phyloP scores from a whole-genome alignment of 768 basidiomycete species.

The Phaeotremella skinneri region DNA sequence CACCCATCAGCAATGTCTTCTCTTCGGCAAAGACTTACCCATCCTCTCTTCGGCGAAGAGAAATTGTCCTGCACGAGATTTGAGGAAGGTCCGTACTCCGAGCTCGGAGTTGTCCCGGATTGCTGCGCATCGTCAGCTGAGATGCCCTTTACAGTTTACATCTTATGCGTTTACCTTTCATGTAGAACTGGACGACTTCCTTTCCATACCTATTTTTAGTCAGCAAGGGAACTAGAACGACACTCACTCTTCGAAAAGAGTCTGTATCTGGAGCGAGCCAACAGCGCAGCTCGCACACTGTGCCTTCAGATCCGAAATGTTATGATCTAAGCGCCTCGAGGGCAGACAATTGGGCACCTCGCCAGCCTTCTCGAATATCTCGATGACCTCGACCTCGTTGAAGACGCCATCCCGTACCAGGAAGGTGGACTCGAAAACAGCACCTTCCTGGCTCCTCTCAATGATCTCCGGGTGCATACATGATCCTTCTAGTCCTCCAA shows the following conservation, averaged over 20 bases:
- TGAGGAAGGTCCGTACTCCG: slow-evolving; percentile 78
- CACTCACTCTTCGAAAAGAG: neutral
- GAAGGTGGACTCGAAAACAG: slow-evolving; percentile 12
- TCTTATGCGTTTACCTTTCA: slow-evolving; percentile 4
- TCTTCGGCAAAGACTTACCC: neutral
- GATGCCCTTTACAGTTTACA: too few relatives aligned
- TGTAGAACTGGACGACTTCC: slow-evolving; percentile 20
- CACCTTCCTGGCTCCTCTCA: slow-evolving; percentile 12
- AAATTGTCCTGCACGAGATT: slow-evolving; percentile 25
- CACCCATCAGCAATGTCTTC: too few relatives aligned
- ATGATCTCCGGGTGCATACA: neutral
- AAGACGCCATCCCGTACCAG: slow-evolving; percentile 22
- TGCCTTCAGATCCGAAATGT: neutral
- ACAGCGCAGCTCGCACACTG: neutral
- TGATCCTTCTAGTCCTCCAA: slow-evolving; percentile 15
- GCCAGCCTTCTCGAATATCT: slow-evolving; percentile 30
- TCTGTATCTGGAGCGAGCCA: neutral
- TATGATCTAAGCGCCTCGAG: slow-evolving; percentile 2
- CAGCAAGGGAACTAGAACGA: too few relatives aligned
- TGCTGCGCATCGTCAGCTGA: neutral
- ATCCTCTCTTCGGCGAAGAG: neutral
- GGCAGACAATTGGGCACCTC: slow-evolving; percentile 25
- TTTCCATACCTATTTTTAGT: too few relatives aligned
- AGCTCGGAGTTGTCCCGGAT: slow-evolving; percentile 82
- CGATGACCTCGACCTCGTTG: slow-evolving; percentile 26